A percentile compares a stretch with the other conserved stretches of the same genome.
Conservation (phyloP, 148 eudicot genomes). For the Beta vulgaris region DNA sequence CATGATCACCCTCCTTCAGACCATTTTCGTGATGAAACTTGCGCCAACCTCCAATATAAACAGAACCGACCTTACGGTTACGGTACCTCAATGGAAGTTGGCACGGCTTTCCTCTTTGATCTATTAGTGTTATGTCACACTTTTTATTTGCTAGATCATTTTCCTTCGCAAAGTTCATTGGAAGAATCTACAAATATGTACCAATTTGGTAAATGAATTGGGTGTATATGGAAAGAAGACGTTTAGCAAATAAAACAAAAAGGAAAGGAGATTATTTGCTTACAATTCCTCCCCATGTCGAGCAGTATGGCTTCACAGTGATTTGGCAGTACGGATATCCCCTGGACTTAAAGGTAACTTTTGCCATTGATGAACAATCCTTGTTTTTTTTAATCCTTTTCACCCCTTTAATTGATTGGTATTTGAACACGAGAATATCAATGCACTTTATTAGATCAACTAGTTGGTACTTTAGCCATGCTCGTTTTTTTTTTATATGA, state of each 20-base stretch:
- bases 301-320: not conserved
- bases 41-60: constrained; percentile 5
- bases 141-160: constrained; percentile 18
- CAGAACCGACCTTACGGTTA: not conserved
- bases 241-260: not conserved
- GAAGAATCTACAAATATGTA: constrained; percentile 14
- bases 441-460: not conserved
- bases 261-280: not conserved
- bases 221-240: not conserved
- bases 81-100: constrained; percentile 8
- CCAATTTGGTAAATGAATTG: not conserved
- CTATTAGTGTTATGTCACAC: constrained; percentile 20
- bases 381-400: not conserved
- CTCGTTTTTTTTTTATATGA: too few species aligned
- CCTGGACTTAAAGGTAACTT: not conserved
- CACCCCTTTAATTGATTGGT: not conserved
- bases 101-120: constrained; percentile 10
- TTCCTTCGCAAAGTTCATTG: constrained; percentile 17
- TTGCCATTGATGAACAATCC: not conserved
- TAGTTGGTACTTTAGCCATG: not conserved
- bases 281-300: constrained; percentile 24
- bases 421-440: not conserved
- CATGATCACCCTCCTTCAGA: constrained; percentile 3
- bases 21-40: not conserved
- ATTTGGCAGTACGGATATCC: constrained; percentile 13